These are phyloP conservation scores for Clonostachys sp. DNA, from an alignment of 2,329 filamentous ascomycete species.

Conservation along the genomic window DNA sequence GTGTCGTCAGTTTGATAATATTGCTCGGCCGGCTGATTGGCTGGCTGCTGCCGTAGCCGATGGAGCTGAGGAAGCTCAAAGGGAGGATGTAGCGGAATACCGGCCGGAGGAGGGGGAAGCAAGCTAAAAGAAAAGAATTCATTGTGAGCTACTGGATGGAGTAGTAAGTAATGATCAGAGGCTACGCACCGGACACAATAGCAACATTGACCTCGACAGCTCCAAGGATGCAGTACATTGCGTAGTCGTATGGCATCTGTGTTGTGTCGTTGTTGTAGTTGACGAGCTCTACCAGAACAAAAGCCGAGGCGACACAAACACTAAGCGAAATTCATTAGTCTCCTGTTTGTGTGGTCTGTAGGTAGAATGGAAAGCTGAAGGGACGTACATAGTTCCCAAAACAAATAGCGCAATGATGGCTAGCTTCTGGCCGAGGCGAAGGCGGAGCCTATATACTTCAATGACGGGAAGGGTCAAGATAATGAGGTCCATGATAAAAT, in stretches of 20 bases:
- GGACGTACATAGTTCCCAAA: conserved; percentile 11
- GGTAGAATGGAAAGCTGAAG: neutral
- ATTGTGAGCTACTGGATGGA: too few species aligned
- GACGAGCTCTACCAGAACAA: neutral
- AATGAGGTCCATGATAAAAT: conserved; percentile 14
- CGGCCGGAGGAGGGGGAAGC: neutral
- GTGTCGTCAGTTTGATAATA: neutral
- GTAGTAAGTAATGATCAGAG: too few species aligned
- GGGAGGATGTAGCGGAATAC: neutral
- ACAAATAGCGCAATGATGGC: conserved; percentile 11
- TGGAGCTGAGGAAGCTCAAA: neutral
- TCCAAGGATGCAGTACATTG: neutral
- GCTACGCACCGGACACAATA: neutral
- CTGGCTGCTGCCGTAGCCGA: neutral
- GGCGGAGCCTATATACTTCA: conserved; percentile 13
- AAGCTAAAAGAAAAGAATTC: neutral
- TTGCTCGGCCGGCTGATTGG: neutral
- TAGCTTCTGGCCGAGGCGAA: conserved; percentile 9
- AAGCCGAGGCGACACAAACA: conserved; percentile 2
- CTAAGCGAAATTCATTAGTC: conserved; percentile 3
- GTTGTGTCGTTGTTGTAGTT: neutral
- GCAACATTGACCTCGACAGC: conserved; percentile 3
- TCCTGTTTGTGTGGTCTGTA: too few species aligned
- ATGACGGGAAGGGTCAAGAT: conserved; percentile 15
- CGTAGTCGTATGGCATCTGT: conserved; percentile 1